Evolutionary conservation across 805 yeast genomes (phyloP).

Genomic region (Yarrowia hollandica): DNA sequence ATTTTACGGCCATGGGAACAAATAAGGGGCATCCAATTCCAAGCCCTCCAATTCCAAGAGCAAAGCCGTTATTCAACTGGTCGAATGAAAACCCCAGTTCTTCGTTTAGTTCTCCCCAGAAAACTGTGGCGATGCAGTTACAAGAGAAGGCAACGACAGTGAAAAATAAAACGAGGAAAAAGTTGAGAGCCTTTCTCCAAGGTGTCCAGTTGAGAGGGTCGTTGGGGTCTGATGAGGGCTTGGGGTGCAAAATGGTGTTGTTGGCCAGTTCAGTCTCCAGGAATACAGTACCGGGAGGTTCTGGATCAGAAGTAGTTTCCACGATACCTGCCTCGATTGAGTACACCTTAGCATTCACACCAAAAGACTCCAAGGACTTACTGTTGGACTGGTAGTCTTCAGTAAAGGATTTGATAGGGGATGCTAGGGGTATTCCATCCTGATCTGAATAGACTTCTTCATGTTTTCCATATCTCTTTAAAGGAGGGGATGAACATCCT

Average conservation of each 20-base stretch:
- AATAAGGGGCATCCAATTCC: background rate
- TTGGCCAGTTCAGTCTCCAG: background rate
- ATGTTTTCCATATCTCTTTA: no score
- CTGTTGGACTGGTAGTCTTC: background rate
- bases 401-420: background rate
- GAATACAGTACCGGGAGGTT: background rate
- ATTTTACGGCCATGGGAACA: background rate
- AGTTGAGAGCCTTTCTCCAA: conserved; percentile 6
- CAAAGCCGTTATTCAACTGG: conserved; percentile 1
- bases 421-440: no score
- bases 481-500: no score
- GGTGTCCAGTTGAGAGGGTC: conserved; percentile 2
- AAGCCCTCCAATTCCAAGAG: conserved; percentile 1
- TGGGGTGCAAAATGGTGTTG: background rate
- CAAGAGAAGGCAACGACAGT: background rate
- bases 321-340: background rate
- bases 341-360: background rate
- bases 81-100: background rate
- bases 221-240: background rate
- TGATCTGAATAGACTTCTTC: no score
- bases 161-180: background rate
- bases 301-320: background rate
- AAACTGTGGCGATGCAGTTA: background rate
- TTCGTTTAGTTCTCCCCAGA: background rate
- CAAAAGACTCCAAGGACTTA: background rate